phyloP scores from a whole-genome alignment of 2,329 filamentous ascomycete genomes.

The Aspergillus tubingensis region DNA sequence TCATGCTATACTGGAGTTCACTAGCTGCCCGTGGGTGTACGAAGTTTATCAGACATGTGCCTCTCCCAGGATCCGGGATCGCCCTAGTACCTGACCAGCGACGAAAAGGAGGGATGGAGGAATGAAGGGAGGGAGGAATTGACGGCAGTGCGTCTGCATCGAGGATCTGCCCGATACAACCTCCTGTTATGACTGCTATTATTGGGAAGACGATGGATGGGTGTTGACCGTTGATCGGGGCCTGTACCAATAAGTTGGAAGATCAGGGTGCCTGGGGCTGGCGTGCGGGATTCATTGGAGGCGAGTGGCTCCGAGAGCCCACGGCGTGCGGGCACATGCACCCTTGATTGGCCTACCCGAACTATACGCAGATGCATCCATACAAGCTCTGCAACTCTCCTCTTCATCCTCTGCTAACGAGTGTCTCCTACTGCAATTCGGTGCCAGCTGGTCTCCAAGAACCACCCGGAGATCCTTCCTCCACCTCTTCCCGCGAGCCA shows the following conservation, averaged over 20 bases:
- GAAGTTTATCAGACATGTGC: background rate
- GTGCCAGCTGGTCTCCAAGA: background rate
- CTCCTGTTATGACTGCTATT: too few species aligned
- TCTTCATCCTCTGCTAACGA: background rate
- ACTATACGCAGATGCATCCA: conserved; percentile 8
- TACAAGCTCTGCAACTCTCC: conserved; percentile 2
- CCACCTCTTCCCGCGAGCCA: conserved; percentile 10
- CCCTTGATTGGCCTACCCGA: conserved; percentile 23
- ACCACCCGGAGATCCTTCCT: conserved; percentile 10
- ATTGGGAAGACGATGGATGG: background rate
- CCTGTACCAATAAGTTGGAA: background rate
- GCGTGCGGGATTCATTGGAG: conserved; percentile 7
- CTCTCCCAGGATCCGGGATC: background rate
- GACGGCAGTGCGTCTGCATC: background rate
- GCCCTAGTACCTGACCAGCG: background rate
- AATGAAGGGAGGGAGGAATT: background rate
- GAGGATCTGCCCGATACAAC: background rate
- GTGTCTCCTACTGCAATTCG: background rate
- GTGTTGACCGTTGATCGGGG: conserved; percentile 6
- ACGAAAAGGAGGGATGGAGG: too few species aligned
- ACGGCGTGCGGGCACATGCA: conserved; percentile 22
- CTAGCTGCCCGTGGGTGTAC: background rate
- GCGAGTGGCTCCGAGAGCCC: background rate
- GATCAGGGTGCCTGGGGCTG: background rate
- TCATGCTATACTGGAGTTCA: background rate